A percentile compares a stretch with the other conserved stretches of the same genome.
Evolutionary conservation across 176 grass and related monocot genomes (phyloP).

Genomic region (Triticum monococcum): DNA sequence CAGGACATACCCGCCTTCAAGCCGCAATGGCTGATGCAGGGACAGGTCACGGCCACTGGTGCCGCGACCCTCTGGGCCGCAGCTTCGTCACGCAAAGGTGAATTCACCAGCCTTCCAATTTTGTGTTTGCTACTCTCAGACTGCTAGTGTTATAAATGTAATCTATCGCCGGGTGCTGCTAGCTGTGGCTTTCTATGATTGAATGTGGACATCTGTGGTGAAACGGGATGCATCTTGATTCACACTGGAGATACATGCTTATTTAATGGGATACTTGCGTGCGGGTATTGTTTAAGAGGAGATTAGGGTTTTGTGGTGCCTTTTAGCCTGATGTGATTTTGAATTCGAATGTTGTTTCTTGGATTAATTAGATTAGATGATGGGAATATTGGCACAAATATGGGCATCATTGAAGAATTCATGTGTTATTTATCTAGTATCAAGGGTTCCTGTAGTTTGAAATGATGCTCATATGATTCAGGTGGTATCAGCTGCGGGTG

Average conservation of each 20-base stretch:
- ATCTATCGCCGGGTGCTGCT: background rate
- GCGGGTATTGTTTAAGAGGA: background rate
- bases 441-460: background rate
- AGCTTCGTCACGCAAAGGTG: conserved; percentile 44
- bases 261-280: background rate
- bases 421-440: background rate
- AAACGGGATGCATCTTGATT: background rate
- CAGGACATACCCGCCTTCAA: conserved; percentile 43
- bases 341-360: background rate
- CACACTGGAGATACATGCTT: background rate
- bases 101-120: conserved; percentile 15
- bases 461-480: background rate
- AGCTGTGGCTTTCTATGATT: conserved; percentile 10
- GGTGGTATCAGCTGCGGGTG: background rate
- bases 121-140: background rate
- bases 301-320: background rate
- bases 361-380: conserved; percentile 17
- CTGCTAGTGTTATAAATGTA: conserved; percentile 10
- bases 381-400: conserved; percentile 13
- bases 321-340: background rate
- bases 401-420: background rate
- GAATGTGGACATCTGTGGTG: background rate
- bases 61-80: conserved; percentile 29
- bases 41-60: conserved; percentile 19
- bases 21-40: conserved; percentile 61